A percentile compares a stretch with the other conserved stretches of the same genome.
phyloP scores from a whole-genome alignment of 1,139 yeast genomes.

The Magnusiomyces paraingens region DNA sequence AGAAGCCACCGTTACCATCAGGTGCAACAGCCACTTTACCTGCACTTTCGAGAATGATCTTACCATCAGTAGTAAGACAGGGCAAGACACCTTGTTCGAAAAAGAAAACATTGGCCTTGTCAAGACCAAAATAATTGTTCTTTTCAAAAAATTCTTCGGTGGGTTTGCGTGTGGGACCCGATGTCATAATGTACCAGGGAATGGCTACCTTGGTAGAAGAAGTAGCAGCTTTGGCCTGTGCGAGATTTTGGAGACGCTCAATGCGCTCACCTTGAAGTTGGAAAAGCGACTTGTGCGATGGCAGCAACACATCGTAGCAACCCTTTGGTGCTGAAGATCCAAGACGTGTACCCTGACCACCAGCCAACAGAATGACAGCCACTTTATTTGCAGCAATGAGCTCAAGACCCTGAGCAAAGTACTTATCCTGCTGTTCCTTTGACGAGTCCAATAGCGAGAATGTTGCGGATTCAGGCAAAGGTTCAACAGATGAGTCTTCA shows the following conservation, averaged over 20 bases:
- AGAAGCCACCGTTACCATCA: constrained; percentile 97
- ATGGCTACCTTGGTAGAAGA: constrained; percentile 31
- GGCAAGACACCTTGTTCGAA: constrained; percentile 96
- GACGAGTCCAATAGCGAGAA: constrained; percentile 31
- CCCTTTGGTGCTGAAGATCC: constrained; percentile 93
- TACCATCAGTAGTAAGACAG: constrained; percentile 70
- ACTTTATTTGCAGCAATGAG: constrained; percentile 70
- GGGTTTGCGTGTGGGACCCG: constrained; percentile 73
- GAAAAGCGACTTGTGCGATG: constrained; percentile 76
- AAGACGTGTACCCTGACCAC: constrained; percentile 95
- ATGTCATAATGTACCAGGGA: constrained; percentile 94
- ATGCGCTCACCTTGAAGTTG: constrained; percentile 92
- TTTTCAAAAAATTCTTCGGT: constrained; percentile 67
- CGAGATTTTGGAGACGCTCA: constrained; percentile 52
- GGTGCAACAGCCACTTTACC: constrained; percentile 73
- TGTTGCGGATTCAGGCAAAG: constrained; percentile 33
- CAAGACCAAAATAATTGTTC: constrained; percentile 66
- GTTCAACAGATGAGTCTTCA: constrained; percentile 23
- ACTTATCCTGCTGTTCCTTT: constrained; percentile 28
- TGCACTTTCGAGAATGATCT: constrained; percentile 56
- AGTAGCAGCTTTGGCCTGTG: constrained; percentile 29
- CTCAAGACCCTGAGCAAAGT: constrained; percentile 57
- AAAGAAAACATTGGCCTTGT: constrained; percentile 53
- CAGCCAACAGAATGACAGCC: constrained; percentile 89
- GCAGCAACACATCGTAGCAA: constrained; percentile 80